These are phyloP conservation scores for Trapa bicornis DNA, from an alignment of 345 rosid species.

Conservation along the genomic window DNA sequence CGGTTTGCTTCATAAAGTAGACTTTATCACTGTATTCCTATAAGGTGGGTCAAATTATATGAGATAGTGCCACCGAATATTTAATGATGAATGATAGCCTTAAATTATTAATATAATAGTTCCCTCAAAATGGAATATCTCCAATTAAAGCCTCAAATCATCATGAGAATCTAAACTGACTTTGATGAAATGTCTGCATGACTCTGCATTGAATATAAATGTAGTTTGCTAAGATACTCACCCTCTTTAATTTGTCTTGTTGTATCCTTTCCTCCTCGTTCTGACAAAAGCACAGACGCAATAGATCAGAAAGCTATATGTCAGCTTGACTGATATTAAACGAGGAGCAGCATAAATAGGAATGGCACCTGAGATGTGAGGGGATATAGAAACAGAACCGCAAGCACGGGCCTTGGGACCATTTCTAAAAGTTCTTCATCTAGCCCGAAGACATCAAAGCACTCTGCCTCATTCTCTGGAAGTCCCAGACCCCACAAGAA, in stretches of 20 bases:
- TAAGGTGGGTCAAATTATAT: constrained; percentile 8
- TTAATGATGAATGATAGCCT: not conserved
- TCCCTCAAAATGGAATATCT: not conserved
- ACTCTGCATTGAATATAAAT: not conserved
- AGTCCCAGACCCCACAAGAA: constrained; percentile 87
- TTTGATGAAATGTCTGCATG: not conserved
- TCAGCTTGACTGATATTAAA: not conserved
- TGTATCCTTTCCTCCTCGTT: constrained; percentile 63
- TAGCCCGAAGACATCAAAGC: constrained; percentile 78
- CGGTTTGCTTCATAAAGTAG: constrained; percentile 93
- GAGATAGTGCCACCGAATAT: not conserved
- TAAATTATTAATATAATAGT: not conserved
- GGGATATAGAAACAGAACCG: constrained; percentile 86
- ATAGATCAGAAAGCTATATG: not conserved
- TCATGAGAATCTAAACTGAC: not conserved
- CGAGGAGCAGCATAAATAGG: not conserved
- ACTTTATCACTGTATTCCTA: constrained; percentile 55
- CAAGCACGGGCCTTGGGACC: constrained; percentile 89
- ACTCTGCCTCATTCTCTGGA: constrained; percentile 50
- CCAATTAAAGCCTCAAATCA: not conserved
- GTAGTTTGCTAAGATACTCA: constrained; percentile 11
- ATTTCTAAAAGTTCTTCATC: constrained; percentile 75
- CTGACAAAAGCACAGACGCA: constrained; percentile 16
- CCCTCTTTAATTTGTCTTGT: constrained; percentile 46
- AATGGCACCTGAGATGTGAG: constrained; percentile 55